phyloP scores from a whole-genome alignment of 306 rosid genomes.

The Vigna radiata region DNA sequence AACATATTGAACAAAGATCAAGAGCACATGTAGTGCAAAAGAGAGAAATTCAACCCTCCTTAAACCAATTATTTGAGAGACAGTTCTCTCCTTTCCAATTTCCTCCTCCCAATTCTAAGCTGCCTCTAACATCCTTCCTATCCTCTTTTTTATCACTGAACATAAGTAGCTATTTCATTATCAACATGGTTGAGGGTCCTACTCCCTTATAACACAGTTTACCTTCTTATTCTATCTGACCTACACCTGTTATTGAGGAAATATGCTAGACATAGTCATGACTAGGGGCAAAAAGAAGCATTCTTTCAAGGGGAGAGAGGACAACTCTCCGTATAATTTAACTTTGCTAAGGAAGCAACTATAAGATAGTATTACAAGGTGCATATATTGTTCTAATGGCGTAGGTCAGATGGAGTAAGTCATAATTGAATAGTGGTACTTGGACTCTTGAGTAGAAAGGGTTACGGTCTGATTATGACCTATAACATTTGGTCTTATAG shows the following conservation, averaged over 20 bases:
- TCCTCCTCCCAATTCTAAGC: not conserved
- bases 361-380: not conserved
- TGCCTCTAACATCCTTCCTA: not conserved
- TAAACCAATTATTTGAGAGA: not conserved
- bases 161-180: not conserved
- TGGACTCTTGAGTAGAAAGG: too few relatives aligned
- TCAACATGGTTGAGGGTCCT: not conserved
- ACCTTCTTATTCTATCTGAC: not conserved
- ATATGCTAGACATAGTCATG: not conserved
- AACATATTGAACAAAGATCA: not conserved
- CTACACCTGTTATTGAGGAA: not conserved
- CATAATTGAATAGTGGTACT: too few relatives aligned
- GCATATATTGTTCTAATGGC: too few relatives aligned
- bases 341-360: not conserved
- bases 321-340: slow-evolving; percentile 3
- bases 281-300: not conserved
- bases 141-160: not conserved
- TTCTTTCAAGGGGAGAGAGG: not conserved
- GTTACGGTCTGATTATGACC: too few relatives aligned
- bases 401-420: too few relatives aligned
- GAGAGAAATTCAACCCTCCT: not conserved
- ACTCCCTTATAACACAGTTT: not conserved
- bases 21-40: not conserved
- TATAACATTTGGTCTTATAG: too few relatives aligned
- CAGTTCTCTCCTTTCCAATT: not conserved